Percentiles rank a stretch among this genome's conserved stretches.
Evolutionary conservation across 2,329 filamentous ascomycete genomes (phyloP).

Genomic region (Colletotrichum magnum): DNA sequence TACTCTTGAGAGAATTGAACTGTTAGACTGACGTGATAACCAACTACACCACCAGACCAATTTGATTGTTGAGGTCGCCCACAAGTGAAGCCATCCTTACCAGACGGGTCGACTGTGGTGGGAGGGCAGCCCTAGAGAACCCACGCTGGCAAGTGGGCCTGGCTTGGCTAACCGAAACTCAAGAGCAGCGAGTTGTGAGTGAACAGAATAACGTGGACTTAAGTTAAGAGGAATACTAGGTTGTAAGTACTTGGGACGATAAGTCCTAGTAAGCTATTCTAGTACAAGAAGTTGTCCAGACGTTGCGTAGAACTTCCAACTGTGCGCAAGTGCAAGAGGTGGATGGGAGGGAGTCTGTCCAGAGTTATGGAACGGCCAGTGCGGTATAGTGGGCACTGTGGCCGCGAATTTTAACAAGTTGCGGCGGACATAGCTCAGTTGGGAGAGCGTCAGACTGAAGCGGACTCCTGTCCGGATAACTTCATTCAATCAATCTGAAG

Average conservation of each 20-base stretch:
- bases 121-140: not conserved
- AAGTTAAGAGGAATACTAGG: too few relatives aligned
- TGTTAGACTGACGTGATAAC: slow-evolving; percentile 66
- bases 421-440: slow-evolving; percentile 41
- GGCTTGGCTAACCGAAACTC: too few relatives aligned
- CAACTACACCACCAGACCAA: slow-evolving; percentile 54
- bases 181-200: too few relatives aligned
- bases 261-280: too few relatives aligned
- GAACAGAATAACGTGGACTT: too few relatives aligned
- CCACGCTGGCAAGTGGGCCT: too few relatives aligned
- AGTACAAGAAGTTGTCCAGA: too few relatives aligned
- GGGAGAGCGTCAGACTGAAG: slow-evolving; percentile 41
- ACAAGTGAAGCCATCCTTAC: not conserved
- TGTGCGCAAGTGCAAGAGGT: too few relatives aligned
- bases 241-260: too few relatives aligned
- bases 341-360: too few relatives aligned
- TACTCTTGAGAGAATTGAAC: not conserved
- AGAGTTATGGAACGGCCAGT: not conserved
- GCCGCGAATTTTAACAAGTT: fast-evolving
- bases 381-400: slow-evolving; percentile 2
- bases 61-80: not conserved
- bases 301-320: too few relatives aligned
- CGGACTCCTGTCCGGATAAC: slow-evolving; percentile 15
- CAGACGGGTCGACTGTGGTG: not conserved
- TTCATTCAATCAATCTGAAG: slow-evolving; percentile 40